Conservation (phyloP, 202 grass and related monocot genomes). For the Setaria italica region DNA sequence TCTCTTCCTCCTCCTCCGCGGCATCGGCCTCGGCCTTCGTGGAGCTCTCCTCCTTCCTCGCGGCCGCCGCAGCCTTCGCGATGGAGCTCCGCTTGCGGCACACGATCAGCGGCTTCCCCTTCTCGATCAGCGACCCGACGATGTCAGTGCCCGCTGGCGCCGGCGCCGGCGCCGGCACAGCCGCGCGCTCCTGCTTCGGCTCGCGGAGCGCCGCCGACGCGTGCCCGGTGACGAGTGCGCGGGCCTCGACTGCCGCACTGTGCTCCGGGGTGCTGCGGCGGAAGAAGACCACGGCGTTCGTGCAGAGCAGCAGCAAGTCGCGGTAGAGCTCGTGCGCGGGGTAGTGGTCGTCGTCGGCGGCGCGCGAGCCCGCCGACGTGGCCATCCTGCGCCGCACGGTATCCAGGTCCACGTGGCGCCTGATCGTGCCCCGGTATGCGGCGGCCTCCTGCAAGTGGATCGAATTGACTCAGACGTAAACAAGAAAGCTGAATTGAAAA, state of each 20-base stretch:
- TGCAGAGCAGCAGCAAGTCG: constrained; percentile 81
- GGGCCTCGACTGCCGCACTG: constrained; percentile 55
- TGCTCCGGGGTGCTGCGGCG: constrained; percentile 47
- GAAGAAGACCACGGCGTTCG: constrained; percentile 79
- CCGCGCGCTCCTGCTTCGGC: constrained; percentile 21
- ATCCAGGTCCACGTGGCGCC: constrained; percentile 82
- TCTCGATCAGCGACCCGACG: constrained; percentile 58
- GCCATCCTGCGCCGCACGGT: constrained; percentile 61
- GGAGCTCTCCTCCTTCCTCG: constrained; percentile 45
- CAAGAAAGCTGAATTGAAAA: too few relatives aligned
- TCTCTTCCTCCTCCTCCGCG: not conserved
- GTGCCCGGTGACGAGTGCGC: constrained; percentile 57
- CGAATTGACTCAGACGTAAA: constrained; percentile 2
- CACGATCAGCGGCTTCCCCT: constrained; percentile 66
- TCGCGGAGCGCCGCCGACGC: constrained; percentile 37
- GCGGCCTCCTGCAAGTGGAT: constrained; percentile 60
- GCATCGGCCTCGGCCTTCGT: constrained; percentile 35
- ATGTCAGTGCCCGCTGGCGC: constrained; percentile 28
- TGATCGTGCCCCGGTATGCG: constrained; percentile 62
- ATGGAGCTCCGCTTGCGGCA: constrained; percentile 87
- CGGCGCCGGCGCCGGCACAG: not conserved
- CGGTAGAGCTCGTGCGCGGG: constrained; percentile 67
- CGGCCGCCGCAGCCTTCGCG: constrained; percentile 47
- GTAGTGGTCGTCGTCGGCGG: constrained; percentile 16
- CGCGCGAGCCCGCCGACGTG: not conserved